Percentiles rank a stretch among this genome's conserved stretches.
These are phyloP conservation scores for Trichoderma semiorbis DNA, from an alignment of 2,329 filamentous ascomycete genomes.

Conservation along the genomic window DNA sequence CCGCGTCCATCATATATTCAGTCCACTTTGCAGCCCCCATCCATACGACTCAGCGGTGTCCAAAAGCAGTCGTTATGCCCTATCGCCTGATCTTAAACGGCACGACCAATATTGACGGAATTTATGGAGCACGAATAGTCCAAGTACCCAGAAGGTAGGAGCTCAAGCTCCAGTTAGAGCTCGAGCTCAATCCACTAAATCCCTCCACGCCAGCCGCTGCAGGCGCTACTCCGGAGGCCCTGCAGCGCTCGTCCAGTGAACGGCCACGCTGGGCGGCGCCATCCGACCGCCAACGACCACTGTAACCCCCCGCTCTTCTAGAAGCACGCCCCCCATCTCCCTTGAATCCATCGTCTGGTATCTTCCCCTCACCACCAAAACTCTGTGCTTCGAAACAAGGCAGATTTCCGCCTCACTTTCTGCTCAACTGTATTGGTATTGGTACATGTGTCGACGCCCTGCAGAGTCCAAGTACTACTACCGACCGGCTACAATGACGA, in stretches of 20 bases:
- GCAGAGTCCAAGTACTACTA: not conserved
- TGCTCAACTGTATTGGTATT: not conserved
- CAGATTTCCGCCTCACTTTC: conserved; percentile 13
- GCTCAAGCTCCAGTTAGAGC: conserved; percentile 1
- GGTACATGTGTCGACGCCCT: not conserved
- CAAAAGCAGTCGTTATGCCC: not conserved
- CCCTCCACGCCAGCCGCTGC: not conserved
- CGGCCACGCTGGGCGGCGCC: conserved; percentile 24
- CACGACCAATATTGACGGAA: not conserved
- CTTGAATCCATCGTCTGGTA: not conserved
- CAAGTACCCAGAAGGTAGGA: not conserved
- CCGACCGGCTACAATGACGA: not conserved
- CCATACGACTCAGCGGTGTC: not conserved
- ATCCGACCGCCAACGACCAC: not conserved
- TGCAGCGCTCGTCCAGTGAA: conserved; percentile 11
- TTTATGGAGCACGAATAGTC: not conserved
- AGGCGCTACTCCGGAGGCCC: not conserved
- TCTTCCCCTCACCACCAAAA: not conserved
- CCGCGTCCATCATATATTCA: not conserved
- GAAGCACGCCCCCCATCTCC: not conserved
- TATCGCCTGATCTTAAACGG: not conserved
- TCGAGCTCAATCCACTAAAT: not conserved
- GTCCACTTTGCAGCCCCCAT: not conserved
- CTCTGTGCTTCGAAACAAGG: conserved; percentile 6
- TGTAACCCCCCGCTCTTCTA: conserved; percentile 2